Conservation (phyloP, 2,329 filamentous ascomycete genomes). For the Aspergillus brunneoviolaceus region DNA sequence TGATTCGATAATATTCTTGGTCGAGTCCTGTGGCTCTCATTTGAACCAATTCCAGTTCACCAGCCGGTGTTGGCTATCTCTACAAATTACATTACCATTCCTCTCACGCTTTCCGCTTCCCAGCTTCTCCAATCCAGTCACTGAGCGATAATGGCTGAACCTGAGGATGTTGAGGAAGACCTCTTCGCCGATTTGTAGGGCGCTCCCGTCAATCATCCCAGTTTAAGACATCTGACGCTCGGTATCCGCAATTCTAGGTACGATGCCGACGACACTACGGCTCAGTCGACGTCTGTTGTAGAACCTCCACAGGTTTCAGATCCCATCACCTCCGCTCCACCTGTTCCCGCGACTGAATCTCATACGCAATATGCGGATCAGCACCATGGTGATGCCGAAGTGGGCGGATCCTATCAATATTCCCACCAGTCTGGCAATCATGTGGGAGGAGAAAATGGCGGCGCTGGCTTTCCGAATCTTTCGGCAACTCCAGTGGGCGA, state of each 20-base stretch:
- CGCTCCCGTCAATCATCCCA: neutral
- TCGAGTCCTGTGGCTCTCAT: neutral
- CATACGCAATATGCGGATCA: conserved; percentile 35
- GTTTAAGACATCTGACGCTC: conserved; percentile 8
- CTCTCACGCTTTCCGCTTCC: conserved; percentile 2
- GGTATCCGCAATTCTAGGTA: conserved; percentile 51
- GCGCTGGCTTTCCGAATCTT: conserved; percentile 24
- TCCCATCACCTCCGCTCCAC: conserved; percentile 32
- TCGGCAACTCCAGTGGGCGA: conserved; percentile 27
- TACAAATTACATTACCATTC: neutral
- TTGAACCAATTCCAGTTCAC: neutral
- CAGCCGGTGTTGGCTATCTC: neutral
- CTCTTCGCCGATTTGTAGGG: conserved; percentile 91
- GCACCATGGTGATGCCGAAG: conserved; percentile 29
- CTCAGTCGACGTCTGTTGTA: conserved; percentile 28
- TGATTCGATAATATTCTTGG: neutral
- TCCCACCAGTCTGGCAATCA: conserved; percentile 27
- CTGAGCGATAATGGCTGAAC: conserved; percentile 66
- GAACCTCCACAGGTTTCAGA: conserved; percentile 41
- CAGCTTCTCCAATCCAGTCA: neutral
- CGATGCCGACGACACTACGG: conserved; percentile 62
- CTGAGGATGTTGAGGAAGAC: conserved; percentile 84
- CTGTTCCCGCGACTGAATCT: conserved; percentile 31
- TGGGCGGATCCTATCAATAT: conserved; percentile 23
- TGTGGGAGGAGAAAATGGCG: conserved; percentile 27